phyloP scores from a whole-genome alignment of 164 flowering plant species.

The Stephania cephalantha region DNA sequence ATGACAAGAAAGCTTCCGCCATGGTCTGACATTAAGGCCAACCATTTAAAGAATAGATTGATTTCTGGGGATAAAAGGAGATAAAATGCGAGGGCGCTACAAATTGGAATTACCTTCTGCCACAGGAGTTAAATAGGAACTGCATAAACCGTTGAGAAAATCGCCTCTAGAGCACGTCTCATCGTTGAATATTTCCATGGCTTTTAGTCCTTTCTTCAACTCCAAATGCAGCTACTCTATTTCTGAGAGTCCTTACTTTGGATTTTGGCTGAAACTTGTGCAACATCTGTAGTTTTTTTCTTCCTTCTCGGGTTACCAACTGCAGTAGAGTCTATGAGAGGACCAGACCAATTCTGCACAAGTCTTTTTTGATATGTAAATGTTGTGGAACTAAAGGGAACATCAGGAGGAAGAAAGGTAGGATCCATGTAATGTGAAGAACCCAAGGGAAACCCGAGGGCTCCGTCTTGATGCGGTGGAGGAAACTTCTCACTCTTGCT shows the following conservation, averaged over 20 bases:
- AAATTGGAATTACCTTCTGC: not conserved
- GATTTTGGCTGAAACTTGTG: constrained; percentile 19
- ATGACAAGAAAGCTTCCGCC: not conserved
- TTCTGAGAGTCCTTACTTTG: constrained; percentile 23
- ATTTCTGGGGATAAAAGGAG: not conserved
- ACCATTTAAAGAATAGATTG: not conserved
- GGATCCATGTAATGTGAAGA: constrained; percentile 66
- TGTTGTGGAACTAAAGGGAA: constrained; percentile 68
- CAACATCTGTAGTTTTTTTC: constrained; percentile 33
- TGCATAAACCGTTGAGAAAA: not conserved
- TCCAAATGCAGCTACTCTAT: constrained; percentile 26
- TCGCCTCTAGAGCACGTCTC: not conserved
- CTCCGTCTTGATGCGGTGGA: constrained; percentile 96
- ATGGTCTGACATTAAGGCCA: constrained; percentile 1
- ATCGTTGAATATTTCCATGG: constrained; percentile 6
- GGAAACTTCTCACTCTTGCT: constrained; percentile 99
- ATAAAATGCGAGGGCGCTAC: constrained; percentile 1
- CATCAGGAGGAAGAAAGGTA: constrained; percentile 61
- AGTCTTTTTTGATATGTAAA: constrained; percentile 57
- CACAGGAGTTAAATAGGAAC: not conserved
- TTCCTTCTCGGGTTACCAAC: constrained; percentile 47
- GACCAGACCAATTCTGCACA: constrained; percentile 90
- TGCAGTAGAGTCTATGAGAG: constrained; percentile 51
- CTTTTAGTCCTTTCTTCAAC: constrained; percentile 24
- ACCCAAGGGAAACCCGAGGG: constrained; percentile 76